Evolutionary conservation across 2,329 filamentous ascomycete genomes (phyloP), one percentile per base, ranked within the genome.

Genomic region (Fusarium sacchari): DNA sequence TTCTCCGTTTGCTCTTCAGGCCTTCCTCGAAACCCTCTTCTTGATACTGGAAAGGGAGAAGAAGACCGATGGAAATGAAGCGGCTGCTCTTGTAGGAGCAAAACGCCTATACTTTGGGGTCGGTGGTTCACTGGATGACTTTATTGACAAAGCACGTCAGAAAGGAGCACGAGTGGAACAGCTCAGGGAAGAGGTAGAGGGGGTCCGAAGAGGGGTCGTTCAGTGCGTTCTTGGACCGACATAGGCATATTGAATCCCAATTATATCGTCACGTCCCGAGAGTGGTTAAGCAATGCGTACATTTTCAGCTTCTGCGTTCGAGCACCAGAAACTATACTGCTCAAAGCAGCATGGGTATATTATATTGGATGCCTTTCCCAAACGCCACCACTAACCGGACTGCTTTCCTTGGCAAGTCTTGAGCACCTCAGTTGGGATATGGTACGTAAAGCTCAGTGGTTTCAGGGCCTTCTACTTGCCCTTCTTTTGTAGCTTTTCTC

Each of bases 21-120:
- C 90, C 1, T 96, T 96, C 78, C 89, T 91, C 2, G 88, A 92
- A 43, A 90, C 91, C 9, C 84, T 95, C 18, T 86, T 92, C 46
- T 83, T 83, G 8, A 83, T 94, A 22, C 82, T 95, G 49, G 79
- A 85, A 26, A 82, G 82, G 56, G 85, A 90, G 56, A 63, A 69
- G 39, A 39, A 55, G 8, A 62, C 64, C 4, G 74, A 79, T 6
- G 78, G 79, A 7, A 84, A 86, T 57, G 83, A 84, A 58, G 89
- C 90, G 0, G 88, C 88, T 55, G 90, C 92, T 3, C 84, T 94
- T 26, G 87, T 96, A 10, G 93, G 89, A 6, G 94, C 94, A 3
- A 96, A 96, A 84, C 89, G 90, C 73, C 86, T 95, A 17, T 96
- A 96, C 81, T 96, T 96, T 82, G 94, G 94, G 6, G 94, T 96